Percentiles rank a stretch among this genome's conserved stretches.
Conservation (phyloP, 1,284 basidiomycete species). For the Ceratobasidium sp. region DNA sequence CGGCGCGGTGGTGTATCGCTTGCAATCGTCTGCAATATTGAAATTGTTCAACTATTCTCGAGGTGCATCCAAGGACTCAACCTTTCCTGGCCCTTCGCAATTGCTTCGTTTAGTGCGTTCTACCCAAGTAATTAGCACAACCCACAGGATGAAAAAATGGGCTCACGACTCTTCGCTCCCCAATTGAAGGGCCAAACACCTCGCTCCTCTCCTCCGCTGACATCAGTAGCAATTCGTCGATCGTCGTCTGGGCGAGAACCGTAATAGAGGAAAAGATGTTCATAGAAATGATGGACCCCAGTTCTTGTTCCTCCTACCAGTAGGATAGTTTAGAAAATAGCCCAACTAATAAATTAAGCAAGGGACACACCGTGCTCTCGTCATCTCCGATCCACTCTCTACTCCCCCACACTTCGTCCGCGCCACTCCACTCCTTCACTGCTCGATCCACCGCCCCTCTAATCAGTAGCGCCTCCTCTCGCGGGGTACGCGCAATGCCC, state of each 20-base stretch:
- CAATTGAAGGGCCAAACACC: slow-evolving; percentile 16
- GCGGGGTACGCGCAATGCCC: not conserved
- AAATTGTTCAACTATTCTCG: no score
- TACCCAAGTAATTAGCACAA: not conserved
- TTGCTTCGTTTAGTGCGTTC: slow-evolving; percentile 18
- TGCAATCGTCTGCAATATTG: no score
- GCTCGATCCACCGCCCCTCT: slow-evolving; percentile 24
- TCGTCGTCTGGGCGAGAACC: slow-evolving; percentile 8
- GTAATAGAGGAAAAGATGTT: slow-evolving; percentile 21
- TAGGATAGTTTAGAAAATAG: not conserved
- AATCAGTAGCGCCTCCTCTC: slow-evolving; percentile 2
- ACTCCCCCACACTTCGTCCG: slow-evolving; percentile 18
- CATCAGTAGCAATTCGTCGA: slow-evolving; percentile 13
- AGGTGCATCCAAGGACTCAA: slow-evolving; percentile 2
- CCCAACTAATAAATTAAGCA: not conserved
- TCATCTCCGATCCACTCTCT: slow-evolving; percentile 26
- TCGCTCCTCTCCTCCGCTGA: not conserved
- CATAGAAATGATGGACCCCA: slow-evolving; percentile 1
- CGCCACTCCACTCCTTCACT: slow-evolving; percentile 1
- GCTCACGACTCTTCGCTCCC: slow-evolving; percentile 1
- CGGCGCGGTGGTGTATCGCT: not conserved
- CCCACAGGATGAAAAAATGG: not conserved
- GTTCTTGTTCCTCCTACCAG: slow-evolving; percentile 25
- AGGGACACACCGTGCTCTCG: not conserved
- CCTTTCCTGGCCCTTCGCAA: slow-evolving; percentile 19